These are phyloP conservation scores for Trypanosoma congolense DNA, from an alignment of 208 protist genomes.

Conservation along the genomic window DNA sequence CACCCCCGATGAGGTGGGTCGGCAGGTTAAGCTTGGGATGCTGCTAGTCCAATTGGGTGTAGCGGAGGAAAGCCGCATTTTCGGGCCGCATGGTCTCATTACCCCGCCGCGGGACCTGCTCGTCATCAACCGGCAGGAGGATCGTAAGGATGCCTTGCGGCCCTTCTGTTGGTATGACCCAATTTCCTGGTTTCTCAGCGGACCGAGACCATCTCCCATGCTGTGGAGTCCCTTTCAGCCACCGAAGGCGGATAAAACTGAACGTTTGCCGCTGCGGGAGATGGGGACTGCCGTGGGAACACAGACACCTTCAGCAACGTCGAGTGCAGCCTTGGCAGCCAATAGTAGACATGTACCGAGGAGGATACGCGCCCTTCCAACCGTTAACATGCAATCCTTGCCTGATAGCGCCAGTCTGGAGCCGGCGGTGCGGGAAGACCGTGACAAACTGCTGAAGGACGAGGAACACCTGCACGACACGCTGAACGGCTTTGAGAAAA, in stretches of 20 bases:
- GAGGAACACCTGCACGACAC: conserved; percentile 56
- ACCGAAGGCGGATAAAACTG: neutral
- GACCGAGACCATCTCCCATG: conserved; percentile 41
- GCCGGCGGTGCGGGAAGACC: conserved; percentile 42
- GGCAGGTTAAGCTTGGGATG: conserved; percentile 49
- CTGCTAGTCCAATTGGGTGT: conserved; percentile 60
- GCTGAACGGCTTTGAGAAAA: conserved; percentile 73
- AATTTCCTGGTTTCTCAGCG: conserved; percentile 60
- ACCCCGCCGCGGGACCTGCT: conserved; percentile 41
- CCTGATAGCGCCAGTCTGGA: conserved; percentile 42
- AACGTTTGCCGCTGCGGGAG: neutral
- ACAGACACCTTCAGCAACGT: neutral
- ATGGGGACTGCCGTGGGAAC: neutral
- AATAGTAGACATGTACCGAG: conserved; percentile 13
- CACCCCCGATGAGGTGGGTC: conserved; percentile 26
- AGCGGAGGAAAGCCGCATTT: conserved; percentile 45
- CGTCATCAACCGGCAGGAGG: conserved; percentile 48
- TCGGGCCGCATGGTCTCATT: conserved; percentile 28
- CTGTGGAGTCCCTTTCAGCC: conserved; percentile 8
- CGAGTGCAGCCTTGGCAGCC: conserved; percentile 1
- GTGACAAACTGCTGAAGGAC: conserved; percentile 48
- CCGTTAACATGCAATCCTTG: conserved; percentile 38
- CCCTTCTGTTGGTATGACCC: conserved; percentile 61
- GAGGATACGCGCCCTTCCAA: conserved; percentile 41
- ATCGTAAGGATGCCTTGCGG: conserved; percentile 30